Conservation (phyloP, 2,329 filamentous ascomycete species). For the Fusarium protoensiforme region DNA sequence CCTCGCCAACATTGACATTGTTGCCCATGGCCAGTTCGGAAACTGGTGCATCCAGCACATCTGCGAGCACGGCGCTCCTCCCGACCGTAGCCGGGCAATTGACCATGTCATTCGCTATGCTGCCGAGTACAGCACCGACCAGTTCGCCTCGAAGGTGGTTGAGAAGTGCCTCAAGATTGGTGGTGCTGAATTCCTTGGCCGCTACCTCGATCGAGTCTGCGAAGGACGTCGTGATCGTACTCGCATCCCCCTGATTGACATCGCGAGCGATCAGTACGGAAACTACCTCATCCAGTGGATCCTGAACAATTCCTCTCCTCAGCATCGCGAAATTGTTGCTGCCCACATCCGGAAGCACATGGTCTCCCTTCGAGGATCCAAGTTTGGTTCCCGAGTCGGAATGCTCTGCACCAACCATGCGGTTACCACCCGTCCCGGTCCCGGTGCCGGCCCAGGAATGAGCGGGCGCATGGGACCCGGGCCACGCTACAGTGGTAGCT, state of each 20-base stretch:
- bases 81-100: conserved; percentile 91
- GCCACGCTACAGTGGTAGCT: conserved; percentile 67
- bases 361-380: conserved; percentile 97
- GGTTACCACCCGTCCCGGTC: conserved; percentile 87
- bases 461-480: conserved; percentile 67
- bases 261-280: conserved; percentile 97
- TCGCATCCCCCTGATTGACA: conserved; percentile 96
- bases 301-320: conserved; percentile 84
- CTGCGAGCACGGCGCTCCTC: conserved; percentile 92
- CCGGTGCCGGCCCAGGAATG: conserved; percentile 77
- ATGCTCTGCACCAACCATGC: conserved; percentile 99
- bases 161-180: conserved; percentile 99
- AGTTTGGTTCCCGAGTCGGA: conserved; percentile 97
- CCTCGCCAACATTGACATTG: conserved; percentile 91
- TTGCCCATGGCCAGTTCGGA: conserved; percentile 96
- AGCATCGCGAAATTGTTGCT: conserved; percentile 93
- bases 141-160: conserved; percentile 98
- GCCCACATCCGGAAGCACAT: conserved; percentile 98
- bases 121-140: conserved; percentile 97
- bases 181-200: conserved; percentile 86
- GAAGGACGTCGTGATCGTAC: conserved; percentile 91
- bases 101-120: conserved; percentile 95
- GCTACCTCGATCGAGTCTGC: conserved; percentile 93
- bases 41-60: conserved; percentile 99
- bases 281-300: conserved; percentile 99